These are phyloP conservation scores for Lentinula novae-zelandiae DNA, from an alignment of 1,284 basidiomycete genomes.

Conservation along the genomic window DNA sequence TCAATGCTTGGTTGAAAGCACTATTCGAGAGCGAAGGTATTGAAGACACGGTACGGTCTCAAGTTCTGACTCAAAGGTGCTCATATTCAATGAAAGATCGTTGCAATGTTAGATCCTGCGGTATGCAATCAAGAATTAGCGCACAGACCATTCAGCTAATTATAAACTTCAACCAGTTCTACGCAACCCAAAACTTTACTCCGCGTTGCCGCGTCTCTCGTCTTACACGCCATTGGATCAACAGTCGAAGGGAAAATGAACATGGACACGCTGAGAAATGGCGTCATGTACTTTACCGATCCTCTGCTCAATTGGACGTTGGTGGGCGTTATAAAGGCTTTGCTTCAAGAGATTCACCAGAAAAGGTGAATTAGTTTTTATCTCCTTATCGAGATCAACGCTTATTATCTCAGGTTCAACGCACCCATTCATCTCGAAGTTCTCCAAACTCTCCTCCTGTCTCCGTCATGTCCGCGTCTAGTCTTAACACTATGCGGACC, in stretches of 20 bases:
- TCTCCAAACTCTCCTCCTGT: slow-evolving; percentile 61
- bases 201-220: slow-evolving; percentile 61
- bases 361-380: slow-evolving; percentile 41
- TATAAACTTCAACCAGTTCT: slow-evolving; percentile 36
- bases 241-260: slow-evolving; percentile 54
- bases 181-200: slow-evolving; percentile 67
- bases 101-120: slow-evolving; percentile 46
- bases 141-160: background rate
- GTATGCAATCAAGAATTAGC: slow-evolving; percentile 29
- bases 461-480: slow-evolving; percentile 58
- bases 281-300: slow-evolving; percentile 71
- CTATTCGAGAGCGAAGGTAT: slow-evolving; percentile 82
- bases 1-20: slow-evolving; percentile 67
- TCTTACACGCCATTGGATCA: slow-evolving; percentile 55
- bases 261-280: slow-evolving; percentile 62
- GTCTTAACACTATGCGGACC: slow-evolving; percentile 63
- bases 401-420: slow-evolving; percentile 25
- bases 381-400: background rate
- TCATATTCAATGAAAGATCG: background rate
- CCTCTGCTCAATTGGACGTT: slow-evolving; percentile 77
- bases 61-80: background rate
- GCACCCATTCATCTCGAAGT: slow-evolving; percentile 52
- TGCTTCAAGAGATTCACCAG: slow-evolving; percentile 57
- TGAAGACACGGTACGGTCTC: slow-evolving; percentile 48
- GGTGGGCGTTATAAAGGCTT: slow-evolving; percentile 61